phyloP scores from a whole-genome alignment of 768 basidiomycete genomes.

The Naganishia randhawae region DNA sequence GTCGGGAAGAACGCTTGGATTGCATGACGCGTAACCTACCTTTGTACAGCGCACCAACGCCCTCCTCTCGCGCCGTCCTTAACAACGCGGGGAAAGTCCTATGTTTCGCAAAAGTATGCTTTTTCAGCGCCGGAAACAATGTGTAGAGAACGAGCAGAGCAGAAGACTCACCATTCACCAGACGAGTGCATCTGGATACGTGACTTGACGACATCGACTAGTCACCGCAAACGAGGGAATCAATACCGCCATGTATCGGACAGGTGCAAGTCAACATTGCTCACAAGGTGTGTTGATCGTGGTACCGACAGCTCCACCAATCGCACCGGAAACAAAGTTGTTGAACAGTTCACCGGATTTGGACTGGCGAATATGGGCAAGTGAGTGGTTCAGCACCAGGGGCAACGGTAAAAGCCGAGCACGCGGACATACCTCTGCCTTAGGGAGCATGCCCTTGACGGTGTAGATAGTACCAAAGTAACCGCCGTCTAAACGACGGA shows the following conservation, averaged over 20 bases:
- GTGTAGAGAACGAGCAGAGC: not conserved
- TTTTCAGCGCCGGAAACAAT: not conserved
- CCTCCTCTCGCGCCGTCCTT: constrained; percentile 82
- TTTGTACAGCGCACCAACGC: constrained; percentile 79
- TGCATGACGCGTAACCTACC: constrained; percentile 45
- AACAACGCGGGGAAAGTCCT: constrained; percentile 83
- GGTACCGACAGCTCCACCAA: constrained; percentile 78
- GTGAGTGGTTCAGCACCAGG: constrained; percentile 1
- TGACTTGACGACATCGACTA: constrained; percentile 84
- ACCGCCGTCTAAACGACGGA: constrained; percentile 62
- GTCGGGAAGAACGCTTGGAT: too few relatives aligned
- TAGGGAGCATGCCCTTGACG: constrained; percentile 73
- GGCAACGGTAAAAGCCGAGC: not conserved
- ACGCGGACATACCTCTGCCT: constrained; percentile 63
- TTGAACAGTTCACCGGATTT: constrained; percentile 71
- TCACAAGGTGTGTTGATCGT: constrained; percentile 78
- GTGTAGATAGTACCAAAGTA: constrained; percentile 87
- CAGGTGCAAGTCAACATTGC: constrained; percentile 41
- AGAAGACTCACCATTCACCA: constrained; percentile 38
- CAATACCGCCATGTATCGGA: constrained; percentile 24
- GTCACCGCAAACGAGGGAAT: not conserved
- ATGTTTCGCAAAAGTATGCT: constrained; percentile 45
- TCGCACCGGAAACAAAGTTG: constrained; percentile 83
- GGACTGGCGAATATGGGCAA: constrained; percentile 54
- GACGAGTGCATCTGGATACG: constrained; percentile 67